Percentiles rank a stretch among this genome's conserved stretches.
phyloP scores from a whole-genome alignment of 2,329 filamentous ascomycete genomes.

The Aureobasidium sp. region DNA sequence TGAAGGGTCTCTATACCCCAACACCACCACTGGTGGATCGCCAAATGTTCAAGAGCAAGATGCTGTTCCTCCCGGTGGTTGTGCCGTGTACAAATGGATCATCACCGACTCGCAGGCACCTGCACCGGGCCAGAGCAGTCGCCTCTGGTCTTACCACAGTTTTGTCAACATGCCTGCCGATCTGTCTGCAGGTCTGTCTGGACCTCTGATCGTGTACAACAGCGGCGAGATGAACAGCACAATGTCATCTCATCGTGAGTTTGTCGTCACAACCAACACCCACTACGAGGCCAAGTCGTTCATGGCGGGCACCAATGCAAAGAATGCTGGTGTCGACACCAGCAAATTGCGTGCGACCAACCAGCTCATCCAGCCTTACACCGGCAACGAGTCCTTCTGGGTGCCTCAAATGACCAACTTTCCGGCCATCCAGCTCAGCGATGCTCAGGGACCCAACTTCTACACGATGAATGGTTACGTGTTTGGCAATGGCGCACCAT shows the following conservation, averaged over 20 bases:
- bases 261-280: slow-evolving; percentile 24
- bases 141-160: slow-evolving; percentile 22
- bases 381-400: slow-evolving; percentile 21
- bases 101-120: slow-evolving; percentile 18
- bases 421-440: slow-evolving; percentile 14
- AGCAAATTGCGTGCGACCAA: not conserved
- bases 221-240: slow-evolving; percentile 24
- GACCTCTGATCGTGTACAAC: slow-evolving; percentile 25
- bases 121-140: not conserved
- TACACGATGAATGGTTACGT: slow-evolving; percentile 26
- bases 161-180: slow-evolving; percentile 25
- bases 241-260: slow-evolving; percentile 25
- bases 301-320: slow-evolving; percentile 22
- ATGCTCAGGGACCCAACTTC: slow-evolving; percentile 21
- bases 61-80: slow-evolving; percentile 23
- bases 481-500: slow-evolving; percentile 25
- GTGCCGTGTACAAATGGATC: slow-evolving; percentile 26
- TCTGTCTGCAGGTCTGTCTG: slow-evolving; percentile 24
- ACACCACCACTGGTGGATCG: slow-evolving; percentile 19
- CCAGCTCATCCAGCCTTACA: slow-evolving; percentile 13
- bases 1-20: slow-evolving; percentile 24
- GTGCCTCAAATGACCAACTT: slow-evolving; percentile 22
- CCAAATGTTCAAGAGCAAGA: slow-evolving; percentile 17
- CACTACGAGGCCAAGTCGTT: slow-evolving; percentile 24
- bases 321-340: not conserved